Evolutionary conservation across 148 eudicot species (phyloP).

Genomic region (Nepenthes gracilis): DNA sequence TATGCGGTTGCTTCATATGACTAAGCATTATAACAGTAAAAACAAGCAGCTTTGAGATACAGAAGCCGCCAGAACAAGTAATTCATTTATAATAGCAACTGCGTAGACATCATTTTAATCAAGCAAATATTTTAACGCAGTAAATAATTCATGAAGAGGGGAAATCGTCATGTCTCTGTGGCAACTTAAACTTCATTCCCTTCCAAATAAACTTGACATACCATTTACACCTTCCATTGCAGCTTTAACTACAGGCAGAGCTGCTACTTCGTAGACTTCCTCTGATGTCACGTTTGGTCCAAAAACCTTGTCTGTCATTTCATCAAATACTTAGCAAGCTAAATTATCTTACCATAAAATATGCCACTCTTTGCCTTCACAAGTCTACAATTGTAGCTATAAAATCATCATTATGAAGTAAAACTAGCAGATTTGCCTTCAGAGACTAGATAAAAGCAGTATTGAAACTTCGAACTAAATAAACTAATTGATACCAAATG

Average conservation of each 20-base stretch:
- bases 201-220: conserved; percentile 12
- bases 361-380: not conserved
- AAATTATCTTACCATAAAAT: not conserved
- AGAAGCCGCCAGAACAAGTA: no score
- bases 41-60: no score
- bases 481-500: conserved; percentile 40
- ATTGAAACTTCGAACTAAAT: not conserved
- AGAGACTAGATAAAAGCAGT: conserved; percentile 1
- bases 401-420: not conserved
- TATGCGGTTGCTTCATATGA: not conserved
- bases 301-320: conserved; percentile 68
- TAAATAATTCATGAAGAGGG: no score
- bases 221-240: conserved; percentile 98
- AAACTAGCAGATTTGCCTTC: not conserved
- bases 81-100: no score
- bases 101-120: no score
- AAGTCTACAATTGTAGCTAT: not conserved
- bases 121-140: no score
- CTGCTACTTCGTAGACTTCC: conserved; percentile 92
- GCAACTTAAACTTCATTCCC: not conserved
- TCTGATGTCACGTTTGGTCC: conserved; percentile 62
- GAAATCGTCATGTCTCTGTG: not conserved
- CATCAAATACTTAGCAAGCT: not conserved
- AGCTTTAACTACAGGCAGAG: conserved; percentile 85
- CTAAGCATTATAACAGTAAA: not conserved